phyloP scores from a whole-genome alignment of 2,329 filamentous ascomycete species.

The Plenodomus tracheiphilus region DNA sequence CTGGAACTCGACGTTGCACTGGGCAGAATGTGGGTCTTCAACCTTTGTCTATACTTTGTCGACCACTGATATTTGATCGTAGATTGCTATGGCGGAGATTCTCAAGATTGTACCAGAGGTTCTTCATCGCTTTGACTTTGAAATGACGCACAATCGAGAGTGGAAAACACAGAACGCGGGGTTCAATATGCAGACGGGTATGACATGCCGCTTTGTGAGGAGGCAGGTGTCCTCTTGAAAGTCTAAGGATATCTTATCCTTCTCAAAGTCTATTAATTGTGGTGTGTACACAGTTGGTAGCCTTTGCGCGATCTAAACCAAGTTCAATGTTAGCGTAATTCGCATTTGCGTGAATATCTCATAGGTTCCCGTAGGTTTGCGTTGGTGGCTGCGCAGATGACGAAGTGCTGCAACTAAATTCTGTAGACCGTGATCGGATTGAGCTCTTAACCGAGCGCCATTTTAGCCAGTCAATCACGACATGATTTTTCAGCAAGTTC shows the following conservation, averaged over 20 bases:
- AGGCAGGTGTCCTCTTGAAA: not conserved
- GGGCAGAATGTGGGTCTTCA: slow-evolving; percentile 56
- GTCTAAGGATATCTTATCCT: too few species aligned
- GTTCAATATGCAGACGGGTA: slow-evolving; percentile 23
- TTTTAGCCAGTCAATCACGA: not conserved
- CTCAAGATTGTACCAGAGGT: slow-evolving; percentile 25
- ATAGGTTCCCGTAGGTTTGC: too few species aligned
- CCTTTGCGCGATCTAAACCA: too few species aligned
- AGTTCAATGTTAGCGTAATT: too few species aligned
- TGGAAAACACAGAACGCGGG: slow-evolving; percentile 25
- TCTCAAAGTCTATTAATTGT: too few species aligned
- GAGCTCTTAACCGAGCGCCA: too few species aligned
- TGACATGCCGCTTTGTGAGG: slow-evolving; percentile 11
- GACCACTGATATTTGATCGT: slow-evolving; percentile 1
- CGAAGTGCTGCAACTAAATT: too few species aligned
- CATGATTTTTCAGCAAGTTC: not conserved
- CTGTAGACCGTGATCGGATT: too few species aligned
- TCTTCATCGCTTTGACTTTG: slow-evolving; percentile 17
- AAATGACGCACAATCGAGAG: slow-evolving; percentile 23
- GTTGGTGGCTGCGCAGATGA: too few species aligned
- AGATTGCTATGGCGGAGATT: slow-evolving; percentile 20
- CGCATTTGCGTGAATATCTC: too few species aligned
- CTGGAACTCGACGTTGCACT: slow-evolving; percentile 67
- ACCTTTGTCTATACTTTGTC: too few species aligned
- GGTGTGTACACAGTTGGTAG: too few species aligned